These are phyloP conservation scores for Pleodorina starrii DNA, from an alignment of 139 green algal genomes.

Conservation along the genomic window DNA sequence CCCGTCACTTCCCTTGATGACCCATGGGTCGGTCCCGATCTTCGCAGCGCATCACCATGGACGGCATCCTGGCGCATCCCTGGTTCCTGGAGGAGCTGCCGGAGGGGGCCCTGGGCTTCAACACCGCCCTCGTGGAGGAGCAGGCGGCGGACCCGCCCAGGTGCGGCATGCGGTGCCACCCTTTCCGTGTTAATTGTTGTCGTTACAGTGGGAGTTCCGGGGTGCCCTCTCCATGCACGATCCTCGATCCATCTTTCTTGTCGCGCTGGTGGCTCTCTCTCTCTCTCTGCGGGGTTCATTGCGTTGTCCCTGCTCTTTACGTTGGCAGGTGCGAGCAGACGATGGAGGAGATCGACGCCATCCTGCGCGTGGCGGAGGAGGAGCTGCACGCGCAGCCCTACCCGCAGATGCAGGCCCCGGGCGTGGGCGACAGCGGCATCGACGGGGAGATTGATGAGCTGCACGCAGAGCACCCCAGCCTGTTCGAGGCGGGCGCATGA, in stretches of 20 bases:
- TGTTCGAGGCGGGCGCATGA: slow-evolving; percentile 24
- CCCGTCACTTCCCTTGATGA: too few relatives aligned
- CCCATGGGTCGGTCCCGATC: background rate
- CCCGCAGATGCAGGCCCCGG: background rate
- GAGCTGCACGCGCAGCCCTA: background rate
- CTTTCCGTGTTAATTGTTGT: too few relatives aligned
- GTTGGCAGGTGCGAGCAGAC: slow-evolving; percentile 48
- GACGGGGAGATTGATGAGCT: slow-evolving; percentile 42
- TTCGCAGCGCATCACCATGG: slow-evolving; percentile 82
- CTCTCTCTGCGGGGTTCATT: too few relatives aligned
- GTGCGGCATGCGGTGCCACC: too few relatives aligned
- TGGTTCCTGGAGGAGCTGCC: slow-evolving; percentile 93
- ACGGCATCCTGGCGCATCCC: slow-evolving; percentile 74
- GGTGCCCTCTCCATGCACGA: too few relatives aligned
- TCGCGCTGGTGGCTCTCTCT: too few relatives aligned
- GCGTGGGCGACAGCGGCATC: slow-evolving; percentile 35
- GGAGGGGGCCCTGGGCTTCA: slow-evolving; percentile 86
- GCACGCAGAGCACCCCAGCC: slow-evolving; percentile 30
- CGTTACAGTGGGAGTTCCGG: too few relatives aligned
- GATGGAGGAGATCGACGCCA: slow-evolving; percentile 56
- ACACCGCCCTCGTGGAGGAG: slow-evolving; percentile 57
- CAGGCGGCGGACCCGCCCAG: slow-evolving; percentile 32
- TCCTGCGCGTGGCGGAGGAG: slow-evolving; percentile 37
- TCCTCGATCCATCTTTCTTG: too few relatives aligned
- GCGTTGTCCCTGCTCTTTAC: too few relatives aligned